Base-by-base conservation (phyloP, 2,329 filamentous ascomycete genomes). In the Coleophoma crateriformis region DNA sequence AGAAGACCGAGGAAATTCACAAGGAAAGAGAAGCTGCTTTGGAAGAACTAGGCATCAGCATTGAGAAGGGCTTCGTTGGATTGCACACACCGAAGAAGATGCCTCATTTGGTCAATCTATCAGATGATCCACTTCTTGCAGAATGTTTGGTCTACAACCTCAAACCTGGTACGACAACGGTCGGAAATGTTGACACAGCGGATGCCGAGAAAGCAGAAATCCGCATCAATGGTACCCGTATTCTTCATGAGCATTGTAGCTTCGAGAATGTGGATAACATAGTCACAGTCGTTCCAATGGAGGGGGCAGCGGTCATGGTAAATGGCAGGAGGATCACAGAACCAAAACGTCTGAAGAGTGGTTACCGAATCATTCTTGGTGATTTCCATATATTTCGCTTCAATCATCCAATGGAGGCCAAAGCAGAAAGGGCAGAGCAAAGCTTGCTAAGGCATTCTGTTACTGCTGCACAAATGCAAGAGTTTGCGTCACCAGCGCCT, bases 371-470 rank as follows among this genome's bases (percentile, higher is more conserved):
- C 48, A 99, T 99, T 54, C 76, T 99, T 10, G 94, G 94, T 38
- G 94, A 99, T 68, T 99, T 99, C 61, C 94, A 99, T 67, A 99
- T 99, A 53, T 97, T 99, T 71, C 80, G 94, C 50, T 99, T 99
- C 74, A 99, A 97, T 62, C 91, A 99, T 64, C 94, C 94, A 0
- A 87, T 96, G 75, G 94, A 99, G 71, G 94, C 94, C 32, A 84
- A 89, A 51, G 92, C 91, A 3, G 94, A 99, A 70, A 77, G 94
- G 48, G 91, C 90, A 13, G 90, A 96, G 54, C 83, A 90, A 63
- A 96, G 89, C 63, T 73, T 95, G 17, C 74, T 99, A 50, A 85
- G 92, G 42, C 92, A 97, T 63, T 95, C 91, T 1, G 71, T 85
- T 34, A 83, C 82, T 5, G 79, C 78, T 33, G 84, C 69, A 57